A percentile compares a stretch with the other conserved stretches of the same genome.
Evolutionary conservation across 2,329 filamentous ascomycete genomes (phyloP).

Genomic region (Epichloe typhina): DNA sequence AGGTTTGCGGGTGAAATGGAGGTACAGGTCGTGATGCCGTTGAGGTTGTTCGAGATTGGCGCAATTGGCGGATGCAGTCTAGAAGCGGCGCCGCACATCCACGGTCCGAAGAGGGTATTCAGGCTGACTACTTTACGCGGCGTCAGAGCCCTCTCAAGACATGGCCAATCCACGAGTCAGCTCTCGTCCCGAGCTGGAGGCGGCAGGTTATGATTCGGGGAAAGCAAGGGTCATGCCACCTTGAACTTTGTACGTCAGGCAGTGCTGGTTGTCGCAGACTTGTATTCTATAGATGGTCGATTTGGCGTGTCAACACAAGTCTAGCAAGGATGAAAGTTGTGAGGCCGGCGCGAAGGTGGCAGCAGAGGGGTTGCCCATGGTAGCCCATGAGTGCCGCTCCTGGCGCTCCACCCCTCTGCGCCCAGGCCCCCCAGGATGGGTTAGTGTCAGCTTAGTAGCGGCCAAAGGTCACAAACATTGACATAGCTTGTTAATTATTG

Average conservation of each 20-base stretch:
- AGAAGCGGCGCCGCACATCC: conserved; percentile 1
- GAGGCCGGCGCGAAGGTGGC: neutral
- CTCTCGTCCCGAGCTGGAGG: conserved; percentile 17
- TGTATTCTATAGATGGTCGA: neutral
- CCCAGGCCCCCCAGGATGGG: neutral
- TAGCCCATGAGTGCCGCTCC: neutral
- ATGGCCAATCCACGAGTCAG: conserved; percentile 19
- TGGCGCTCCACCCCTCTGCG: neutral
- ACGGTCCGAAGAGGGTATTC: neutral
- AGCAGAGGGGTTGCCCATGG: neutral
- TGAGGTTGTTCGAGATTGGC: neutral
- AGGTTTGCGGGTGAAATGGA: neutral
- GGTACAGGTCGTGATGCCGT: neutral
- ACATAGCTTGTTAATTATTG: too few species aligned
- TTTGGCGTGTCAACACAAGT: neutral
- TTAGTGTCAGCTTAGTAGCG: neutral
- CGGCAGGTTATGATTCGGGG: conserved; percentile 7
- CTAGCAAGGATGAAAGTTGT: neutral
- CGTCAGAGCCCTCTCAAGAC: conserved; percentile 20
- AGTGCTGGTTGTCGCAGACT: neutral
- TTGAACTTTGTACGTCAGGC: neutral
- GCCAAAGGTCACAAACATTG: neutral
- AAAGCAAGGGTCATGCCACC: conserved; percentile 11
- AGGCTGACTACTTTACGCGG: conserved; percentile 10
- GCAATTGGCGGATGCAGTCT: neutral